Base-by-base conservation (phyloP, 1,284 basidiomycete species). In the Cronartium quercuum region DNA sequence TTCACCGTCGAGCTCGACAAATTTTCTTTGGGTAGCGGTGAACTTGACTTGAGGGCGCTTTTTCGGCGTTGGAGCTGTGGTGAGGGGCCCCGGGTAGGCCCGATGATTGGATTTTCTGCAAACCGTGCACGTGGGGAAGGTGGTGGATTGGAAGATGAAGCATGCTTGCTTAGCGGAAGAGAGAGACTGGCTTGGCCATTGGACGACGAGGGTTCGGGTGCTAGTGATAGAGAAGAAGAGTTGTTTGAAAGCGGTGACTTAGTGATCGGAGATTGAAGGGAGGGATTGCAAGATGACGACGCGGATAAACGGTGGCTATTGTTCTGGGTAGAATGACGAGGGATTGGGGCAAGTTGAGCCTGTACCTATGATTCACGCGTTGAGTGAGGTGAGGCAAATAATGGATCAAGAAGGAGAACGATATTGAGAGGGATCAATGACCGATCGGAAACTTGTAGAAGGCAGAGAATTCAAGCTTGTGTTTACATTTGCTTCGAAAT, bases 101-200 rank as follows among this genome's bases (percentile, higher is more conserved):
- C 70, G n/a, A 73, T 73, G 63, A 73, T 66, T 15, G 70, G 70
- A 66, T 73, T 73, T 35, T 73, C 70, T 9, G 63, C 70, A 44
- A 73, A 73, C 21, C 70, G 47, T 0, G 63, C 70, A 15, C 70
- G 47, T 6, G 70, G 70, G 34, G 70, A 73, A 61, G 38, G 41
- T 18, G 68, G 37, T n/a, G 55, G 55, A 41, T 21, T 55, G n/a
- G 51, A 55, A 3, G 51, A 24, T n/a, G 51, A 55, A 3, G n/a
- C 51, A 55, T 55, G 18, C 6, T 55, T 18, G 29, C 9, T 24
- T 18, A 12, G 51, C 29, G 51, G 51, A 24, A 55, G 51, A 55
- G 51, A 18, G n/a, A 55, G 29, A 55, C n/a, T 21, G 51, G n/a
- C 29, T 24, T 24, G 51, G 18, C 51, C 29, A 55, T 24, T 24